Conservation (phyloP, 1,284 basidiomycete species). For the Volvariella volvacea region DNA sequence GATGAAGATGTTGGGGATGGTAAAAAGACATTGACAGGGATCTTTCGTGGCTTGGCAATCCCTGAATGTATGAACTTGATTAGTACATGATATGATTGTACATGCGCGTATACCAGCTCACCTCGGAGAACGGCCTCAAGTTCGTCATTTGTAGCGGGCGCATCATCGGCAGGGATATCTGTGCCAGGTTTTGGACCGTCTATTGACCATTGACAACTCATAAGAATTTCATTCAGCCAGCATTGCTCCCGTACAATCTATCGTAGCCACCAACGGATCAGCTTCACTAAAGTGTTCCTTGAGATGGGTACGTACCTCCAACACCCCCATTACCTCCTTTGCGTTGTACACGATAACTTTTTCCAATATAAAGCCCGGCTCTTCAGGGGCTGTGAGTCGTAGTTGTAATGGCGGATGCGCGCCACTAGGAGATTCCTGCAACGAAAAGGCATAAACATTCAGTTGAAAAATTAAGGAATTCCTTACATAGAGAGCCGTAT, state of each 20-base stretch:
- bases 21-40: slow-evolving; percentile 56
- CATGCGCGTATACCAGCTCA: slow-evolving; percentile 21
- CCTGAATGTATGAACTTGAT: slow-evolving; percentile 29
- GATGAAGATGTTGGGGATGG: slow-evolving; percentile 22
- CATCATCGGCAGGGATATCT: slow-evolving; percentile 22
- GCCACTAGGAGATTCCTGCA: slow-evolving; percentile 55
- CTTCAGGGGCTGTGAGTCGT: slow-evolving; percentile 55
- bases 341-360: slow-evolving; percentile 62
- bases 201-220: slow-evolving; percentile 50
- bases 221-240: slow-evolving; percentile 66
- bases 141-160: slow-evolving; percentile 41
- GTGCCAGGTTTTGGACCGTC: slow-evolving; percentile 31
- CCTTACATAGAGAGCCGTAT: slow-evolving; percentile 39
- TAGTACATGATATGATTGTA: slow-evolving; percentile 1
- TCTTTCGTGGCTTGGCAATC: slow-evolving; percentile 41
- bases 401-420: slow-evolving; percentile 63
- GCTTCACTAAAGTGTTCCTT: no score
- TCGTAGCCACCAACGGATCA: not conserved
- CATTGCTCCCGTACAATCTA: slow-evolving; percentile 74
- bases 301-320: slow-evolving; percentile 43
- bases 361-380: slow-evolving; percentile 66
- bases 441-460: not conserved
- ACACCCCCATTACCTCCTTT: slow-evolving; percentile 62
- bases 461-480: slow-evolving; percentile 1
- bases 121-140: slow-evolving; percentile 51